Evolutionary conservation across 257 asterid genomes (phyloP).

Genomic region (Gardenia jasminoides): DNA sequence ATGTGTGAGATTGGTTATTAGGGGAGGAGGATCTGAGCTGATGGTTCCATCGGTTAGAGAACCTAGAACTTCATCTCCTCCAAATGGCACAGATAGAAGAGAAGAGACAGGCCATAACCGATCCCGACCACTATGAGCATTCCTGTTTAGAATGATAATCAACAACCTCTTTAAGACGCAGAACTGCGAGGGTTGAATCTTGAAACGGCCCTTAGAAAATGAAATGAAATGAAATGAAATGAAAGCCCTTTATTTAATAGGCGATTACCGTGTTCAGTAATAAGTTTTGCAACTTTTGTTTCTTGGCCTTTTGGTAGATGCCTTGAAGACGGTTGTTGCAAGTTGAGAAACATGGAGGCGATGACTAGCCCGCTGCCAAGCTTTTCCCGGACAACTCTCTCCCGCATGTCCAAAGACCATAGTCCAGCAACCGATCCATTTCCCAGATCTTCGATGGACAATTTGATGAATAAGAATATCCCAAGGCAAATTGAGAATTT

Average conservation of each 20-base stretch:
- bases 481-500: slow-evolving; percentile 44
- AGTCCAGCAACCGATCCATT: slow-evolving; percentile 29
- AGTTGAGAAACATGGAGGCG: slow-evolving; percentile 48
- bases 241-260: background rate
- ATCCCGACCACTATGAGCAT: slow-evolving; percentile 28
- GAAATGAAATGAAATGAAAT: background rate
- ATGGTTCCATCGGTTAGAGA: background rate
- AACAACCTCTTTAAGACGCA: background rate
- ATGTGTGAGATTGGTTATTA: no score
- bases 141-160: slow-evolving; percentile 21
- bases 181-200: background rate
- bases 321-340: slow-evolving; percentile 21
- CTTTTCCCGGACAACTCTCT: slow-evolving; percentile 60
- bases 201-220: background rate
- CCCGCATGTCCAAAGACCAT: slow-evolving; percentile 58
- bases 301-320: slow-evolving; percentile 14
- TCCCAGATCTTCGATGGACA: slow-evolving; percentile 35
- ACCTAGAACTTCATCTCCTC: slow-evolving; percentile 28
- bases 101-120: slow-evolving; percentile 22
- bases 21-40: background rate
- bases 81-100: slow-evolving; percentile 22
- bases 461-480: slow-evolving; percentile 47
- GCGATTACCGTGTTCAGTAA: slow-evolving; percentile 16
- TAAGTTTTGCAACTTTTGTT: slow-evolving; percentile 18
- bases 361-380: slow-evolving; percentile 66